These are phyloP conservation scores for Xylaria curta DNA, from an alignment of 495 filamentous ascomycete species.

Conservation along the genomic window DNA sequence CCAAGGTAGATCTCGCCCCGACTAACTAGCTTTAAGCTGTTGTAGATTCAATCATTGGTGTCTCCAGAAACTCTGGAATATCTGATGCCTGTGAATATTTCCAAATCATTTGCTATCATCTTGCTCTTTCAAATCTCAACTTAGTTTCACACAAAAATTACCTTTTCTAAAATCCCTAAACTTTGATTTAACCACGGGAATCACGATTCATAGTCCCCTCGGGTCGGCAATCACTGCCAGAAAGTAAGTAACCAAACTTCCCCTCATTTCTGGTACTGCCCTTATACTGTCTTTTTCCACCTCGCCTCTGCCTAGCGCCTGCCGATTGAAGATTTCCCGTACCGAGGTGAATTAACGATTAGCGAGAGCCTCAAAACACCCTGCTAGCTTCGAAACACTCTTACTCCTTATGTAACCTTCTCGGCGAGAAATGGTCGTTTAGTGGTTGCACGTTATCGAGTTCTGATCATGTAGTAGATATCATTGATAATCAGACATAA, in stretches of 20 bases:
- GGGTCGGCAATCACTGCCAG: neutral
- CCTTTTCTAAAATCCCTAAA: neutral
- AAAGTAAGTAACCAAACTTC: slow-evolving; percentile 3
- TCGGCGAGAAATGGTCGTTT: neutral
- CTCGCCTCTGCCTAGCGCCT: neutral
- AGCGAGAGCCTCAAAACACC: neutral
- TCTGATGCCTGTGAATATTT: neutral
- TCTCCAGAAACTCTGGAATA: neutral
- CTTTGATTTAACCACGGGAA: neutral
- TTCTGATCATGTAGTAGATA: neutral
- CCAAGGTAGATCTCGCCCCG: neutral
- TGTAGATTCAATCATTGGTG: neutral
- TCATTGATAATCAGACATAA: neutral
- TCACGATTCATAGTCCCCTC: neutral
- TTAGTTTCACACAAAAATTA: neutral
- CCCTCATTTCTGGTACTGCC: neutral
- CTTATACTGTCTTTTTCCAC: slow-evolving; percentile 12
- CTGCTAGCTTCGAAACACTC: neutral
- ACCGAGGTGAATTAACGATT: neutral
- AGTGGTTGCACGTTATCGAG: neutral
- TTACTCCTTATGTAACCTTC: neutral
- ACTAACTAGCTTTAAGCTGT: neutral
- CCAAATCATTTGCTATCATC: neutral
- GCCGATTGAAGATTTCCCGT: slow-evolving; percentile 6
- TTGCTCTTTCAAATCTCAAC: neutral